Evolutionary conservation across 192 early-diverging fungal genomes (phyloP).

Genomic region (Podila minutissima): DNA sequence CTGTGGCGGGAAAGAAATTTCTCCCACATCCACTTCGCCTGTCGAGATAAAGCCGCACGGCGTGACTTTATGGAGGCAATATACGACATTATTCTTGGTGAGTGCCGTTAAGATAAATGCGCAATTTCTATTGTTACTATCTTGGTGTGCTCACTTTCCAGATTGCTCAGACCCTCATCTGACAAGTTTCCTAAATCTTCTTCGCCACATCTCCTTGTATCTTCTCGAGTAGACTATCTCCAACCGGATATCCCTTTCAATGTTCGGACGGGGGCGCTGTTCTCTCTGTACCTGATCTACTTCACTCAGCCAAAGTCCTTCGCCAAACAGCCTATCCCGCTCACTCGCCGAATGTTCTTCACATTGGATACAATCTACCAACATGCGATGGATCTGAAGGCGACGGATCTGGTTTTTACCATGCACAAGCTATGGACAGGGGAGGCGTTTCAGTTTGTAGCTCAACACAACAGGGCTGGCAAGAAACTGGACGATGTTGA

Average conservation of each 20-base stretch:
- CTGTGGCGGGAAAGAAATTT: constrained; percentile 17
- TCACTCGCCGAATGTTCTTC: constrained; percentile 3
- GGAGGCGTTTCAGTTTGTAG: constrained; percentile 14
- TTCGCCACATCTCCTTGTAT: background rate
- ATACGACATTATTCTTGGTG: constrained; percentile 10
- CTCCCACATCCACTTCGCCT: constrained; percentile 17
- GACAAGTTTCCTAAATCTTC: background rate
- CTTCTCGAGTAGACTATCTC: constrained; percentile 8
- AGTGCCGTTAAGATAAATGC: background rate
- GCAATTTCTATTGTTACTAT: no score
- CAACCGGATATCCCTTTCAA: background rate
- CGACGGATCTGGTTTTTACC: constrained; percentile 17
- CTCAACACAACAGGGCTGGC: background rate
- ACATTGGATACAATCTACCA: constrained; percentile 16
- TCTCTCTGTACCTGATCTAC: constrained; percentile 14
- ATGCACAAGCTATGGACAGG: constrained; percentile 11
- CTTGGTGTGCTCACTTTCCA: no score
- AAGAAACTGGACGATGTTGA: background rate
- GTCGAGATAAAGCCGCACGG: background rate
- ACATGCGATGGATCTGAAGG: constrained; percentile 1
- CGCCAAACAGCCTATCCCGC: constrained; percentile 10
- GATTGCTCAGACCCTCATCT: no score
- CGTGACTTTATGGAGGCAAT: background rate
- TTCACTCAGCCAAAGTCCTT: constrained; percentile 22
- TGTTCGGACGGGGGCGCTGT: constrained; percentile 7